Percentiles rank a stretch among this genome's conserved stretches.
These are phyloP conservation scores for Nemania sp. DNA, from an alignment of 2,329 filamentous ascomycete species.

Conservation along the genomic window DNA sequence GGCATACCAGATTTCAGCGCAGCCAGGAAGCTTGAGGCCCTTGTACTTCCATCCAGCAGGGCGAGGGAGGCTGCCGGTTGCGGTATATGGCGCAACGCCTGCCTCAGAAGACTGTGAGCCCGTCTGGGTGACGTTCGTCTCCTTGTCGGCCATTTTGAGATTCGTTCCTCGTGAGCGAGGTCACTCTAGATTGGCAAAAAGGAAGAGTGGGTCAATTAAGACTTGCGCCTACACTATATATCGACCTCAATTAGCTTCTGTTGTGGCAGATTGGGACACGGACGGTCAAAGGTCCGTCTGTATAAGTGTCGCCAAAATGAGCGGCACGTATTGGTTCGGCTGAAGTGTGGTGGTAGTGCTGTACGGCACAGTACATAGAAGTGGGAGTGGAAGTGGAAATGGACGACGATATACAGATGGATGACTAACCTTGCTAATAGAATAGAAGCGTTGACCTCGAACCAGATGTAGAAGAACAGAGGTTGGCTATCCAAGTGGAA, in stretches of 20 bases:
- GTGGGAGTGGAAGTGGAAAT: no score
- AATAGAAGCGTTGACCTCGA: constrained; percentile 28
- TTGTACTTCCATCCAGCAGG: constrained; percentile 77
- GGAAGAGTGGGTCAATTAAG: background rate
- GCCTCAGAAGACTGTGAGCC: constrained; percentile 29
- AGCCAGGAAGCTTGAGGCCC: constrained; percentile 63
- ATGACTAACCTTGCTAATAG: constrained; percentile 33
- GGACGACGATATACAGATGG: no score
- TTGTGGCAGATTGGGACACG: background rate
- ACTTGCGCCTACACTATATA: constrained; percentile 16
- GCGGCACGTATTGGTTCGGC: background rate
- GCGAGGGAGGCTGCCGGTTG: constrained; percentile 47
- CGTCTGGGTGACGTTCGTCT: constrained; percentile 24
- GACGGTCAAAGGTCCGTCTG: background rate
- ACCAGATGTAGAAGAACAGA: constrained; percentile 25
- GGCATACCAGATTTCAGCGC: constrained; percentile 74
- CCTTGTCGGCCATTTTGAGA: constrained; percentile 38
- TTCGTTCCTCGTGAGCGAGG: constrained; percentile 12
- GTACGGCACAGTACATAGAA: no score
- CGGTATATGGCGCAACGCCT: constrained; percentile 37
- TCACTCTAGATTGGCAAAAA: constrained; percentile 18
- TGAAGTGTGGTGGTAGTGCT: background rate
- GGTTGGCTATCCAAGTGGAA: constrained; percentile 19
- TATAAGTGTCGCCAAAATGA: background rate
- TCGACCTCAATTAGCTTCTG: constrained; percentile 13